Conservation (phyloP, 805 yeast genomes). For the Scheffersomyces spartinae region DNA sequence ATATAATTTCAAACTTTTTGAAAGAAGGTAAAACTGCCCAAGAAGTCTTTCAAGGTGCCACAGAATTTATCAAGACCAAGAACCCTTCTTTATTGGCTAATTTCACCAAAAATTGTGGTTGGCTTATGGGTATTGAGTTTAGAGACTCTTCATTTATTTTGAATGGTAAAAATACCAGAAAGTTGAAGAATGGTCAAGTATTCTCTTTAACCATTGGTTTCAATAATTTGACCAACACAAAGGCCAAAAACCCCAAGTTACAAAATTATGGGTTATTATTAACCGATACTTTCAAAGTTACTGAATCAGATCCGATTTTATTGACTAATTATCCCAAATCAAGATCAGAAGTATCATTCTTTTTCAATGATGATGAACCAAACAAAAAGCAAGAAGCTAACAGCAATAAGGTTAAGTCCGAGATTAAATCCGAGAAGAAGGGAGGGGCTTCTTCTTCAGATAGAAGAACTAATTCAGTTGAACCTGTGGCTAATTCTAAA, state of each 20-base stretch:
- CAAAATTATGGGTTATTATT: conserved; percentile 61
- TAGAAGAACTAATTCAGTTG: too few relatives aligned
- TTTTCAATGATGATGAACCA: conserved; percentile 63
- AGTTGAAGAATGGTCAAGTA: conserved; percentile 59
- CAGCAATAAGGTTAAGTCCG: conserved; percentile 6
- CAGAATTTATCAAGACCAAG: conserved; percentile 46
- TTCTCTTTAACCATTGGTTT: conserved; percentile 73
- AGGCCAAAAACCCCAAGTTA: conserved; percentile 33
- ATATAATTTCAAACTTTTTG: conserved; percentile 41
- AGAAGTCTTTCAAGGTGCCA: conserved; percentile 52
- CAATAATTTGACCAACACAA: conserved; percentile 41
- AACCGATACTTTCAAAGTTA: conserved; percentile 71
- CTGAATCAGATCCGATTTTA: conserved; percentile 46
- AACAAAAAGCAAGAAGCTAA: conserved; percentile 15
- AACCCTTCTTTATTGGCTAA: conserved; percentile 53
- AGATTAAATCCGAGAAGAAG: conserved; percentile 30
- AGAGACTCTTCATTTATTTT: conserved; percentile 69
- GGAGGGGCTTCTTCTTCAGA: too few relatives aligned
- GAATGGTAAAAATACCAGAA: conserved; percentile 61
- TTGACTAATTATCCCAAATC: conserved; percentile 67
- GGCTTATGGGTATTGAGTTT: conserved; percentile 82
- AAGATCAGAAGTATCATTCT: conserved; percentile 69
- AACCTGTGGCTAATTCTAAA: conserved; percentile 42
- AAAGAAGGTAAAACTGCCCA: conserved; percentile 61
- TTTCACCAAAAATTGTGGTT: conserved; percentile 75